Evolutionary conservation across 208 protist species (phyloP).

Genomic region (Herpetomonas muscarum): DNA sequence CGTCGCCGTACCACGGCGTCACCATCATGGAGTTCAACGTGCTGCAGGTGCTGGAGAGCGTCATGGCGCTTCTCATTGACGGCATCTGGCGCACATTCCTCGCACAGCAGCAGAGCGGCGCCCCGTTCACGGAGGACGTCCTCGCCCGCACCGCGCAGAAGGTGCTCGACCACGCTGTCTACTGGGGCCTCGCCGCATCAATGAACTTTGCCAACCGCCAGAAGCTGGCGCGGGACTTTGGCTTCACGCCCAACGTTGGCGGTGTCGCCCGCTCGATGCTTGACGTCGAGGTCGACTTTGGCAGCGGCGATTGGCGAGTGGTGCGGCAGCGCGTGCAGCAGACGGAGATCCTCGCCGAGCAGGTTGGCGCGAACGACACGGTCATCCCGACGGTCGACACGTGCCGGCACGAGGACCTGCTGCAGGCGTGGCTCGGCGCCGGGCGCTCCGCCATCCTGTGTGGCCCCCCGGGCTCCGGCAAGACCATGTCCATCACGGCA

Average conservation of each 20-base stretch:
- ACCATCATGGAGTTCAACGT: conserved; percentile 95
- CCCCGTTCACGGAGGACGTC: conserved; percentile 13
- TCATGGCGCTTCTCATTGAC: conserved; percentile 92
- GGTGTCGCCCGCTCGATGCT: conserved; percentile 49
- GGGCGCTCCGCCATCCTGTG: conserved; percentile 95
- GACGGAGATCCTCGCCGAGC: conserved; percentile 88
- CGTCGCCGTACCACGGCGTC: conserved; percentile 46
- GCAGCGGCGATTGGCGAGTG: conserved; percentile 73
- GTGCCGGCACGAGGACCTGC: conserved; percentile 94
- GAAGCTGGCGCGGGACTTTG: conserved; percentile 57
- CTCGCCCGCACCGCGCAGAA: conserved; percentile 62
- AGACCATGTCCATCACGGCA: conserved; percentile 97
- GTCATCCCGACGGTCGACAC: conserved; percentile 99
- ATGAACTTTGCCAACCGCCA: conserved; percentile 51
- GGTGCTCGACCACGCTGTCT: conserved; percentile 89
- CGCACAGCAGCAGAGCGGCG: conserved; percentile 79
- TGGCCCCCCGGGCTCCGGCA: conserved; percentile 97
- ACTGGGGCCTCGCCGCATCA: conserved; percentile 94
- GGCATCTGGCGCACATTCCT: conserved; percentile 87
- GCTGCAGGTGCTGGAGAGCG: conserved; percentile 85
- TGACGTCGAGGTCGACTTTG: conserved; percentile 81
- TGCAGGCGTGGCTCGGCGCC: conserved; percentile 94
- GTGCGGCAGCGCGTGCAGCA: conserved; percentile 70
- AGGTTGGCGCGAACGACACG: conserved; percentile 91
- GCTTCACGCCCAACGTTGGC: conserved; percentile 24